Conservation (phyloP, 1,139 yeast genomes). For the Saccharomyces hybrid region DNA sequence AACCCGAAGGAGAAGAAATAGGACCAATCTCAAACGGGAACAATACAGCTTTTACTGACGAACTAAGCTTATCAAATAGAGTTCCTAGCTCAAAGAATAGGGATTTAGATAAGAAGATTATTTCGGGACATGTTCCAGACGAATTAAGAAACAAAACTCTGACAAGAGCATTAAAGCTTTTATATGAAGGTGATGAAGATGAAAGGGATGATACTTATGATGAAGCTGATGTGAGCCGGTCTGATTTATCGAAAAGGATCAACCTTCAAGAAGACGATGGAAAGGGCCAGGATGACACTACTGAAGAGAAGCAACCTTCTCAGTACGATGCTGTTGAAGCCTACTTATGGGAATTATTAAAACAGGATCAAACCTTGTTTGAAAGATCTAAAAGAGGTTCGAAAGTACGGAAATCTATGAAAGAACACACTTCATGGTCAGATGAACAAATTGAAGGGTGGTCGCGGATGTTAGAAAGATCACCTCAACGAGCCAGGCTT, state of each 20-base stretch:
- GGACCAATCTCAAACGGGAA: slow-evolving; percentile 1
- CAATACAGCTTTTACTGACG: slow-evolving; percentile 1
- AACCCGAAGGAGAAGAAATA: slow-evolving; percentile 6
- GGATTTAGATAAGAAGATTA: slow-evolving; percentile 13
- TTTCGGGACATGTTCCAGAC: slow-evolving; percentile 33
- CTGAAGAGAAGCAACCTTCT: slow-evolving; percentile 17
- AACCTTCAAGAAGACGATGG: slow-evolving; percentile 5
- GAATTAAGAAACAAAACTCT: slow-evolving; percentile 50
- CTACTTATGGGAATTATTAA: slow-evolving; percentile 50
- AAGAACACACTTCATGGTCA: slow-evolving; percentile 54
- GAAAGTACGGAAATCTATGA: slow-evolving; percentile 45
- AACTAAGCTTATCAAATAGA: not conserved
- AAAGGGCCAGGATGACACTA: slow-evolving; percentile 3
- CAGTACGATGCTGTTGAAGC: slow-evolving; percentile 40
- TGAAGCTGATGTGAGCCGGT: slow-evolving; percentile 47
- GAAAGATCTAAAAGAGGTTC: slow-evolving; percentile 46
- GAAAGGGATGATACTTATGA: slow-evolving; percentile 69
- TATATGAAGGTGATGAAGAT: slow-evolving; percentile 67
- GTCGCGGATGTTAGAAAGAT: slow-evolving; percentile 66
- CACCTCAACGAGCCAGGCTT: slow-evolving; percentile 52
- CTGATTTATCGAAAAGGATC: slow-evolving; percentile 9
- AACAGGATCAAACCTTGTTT: slow-evolving; percentile 47
- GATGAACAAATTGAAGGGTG: slow-evolving; percentile 94
- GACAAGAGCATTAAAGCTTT: slow-evolving; percentile 53
- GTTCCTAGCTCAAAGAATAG: not conserved